phyloP scores from a whole-genome alignment of 768 basidiomycete species.

The Xerocomellus dryophilus region DNA sequence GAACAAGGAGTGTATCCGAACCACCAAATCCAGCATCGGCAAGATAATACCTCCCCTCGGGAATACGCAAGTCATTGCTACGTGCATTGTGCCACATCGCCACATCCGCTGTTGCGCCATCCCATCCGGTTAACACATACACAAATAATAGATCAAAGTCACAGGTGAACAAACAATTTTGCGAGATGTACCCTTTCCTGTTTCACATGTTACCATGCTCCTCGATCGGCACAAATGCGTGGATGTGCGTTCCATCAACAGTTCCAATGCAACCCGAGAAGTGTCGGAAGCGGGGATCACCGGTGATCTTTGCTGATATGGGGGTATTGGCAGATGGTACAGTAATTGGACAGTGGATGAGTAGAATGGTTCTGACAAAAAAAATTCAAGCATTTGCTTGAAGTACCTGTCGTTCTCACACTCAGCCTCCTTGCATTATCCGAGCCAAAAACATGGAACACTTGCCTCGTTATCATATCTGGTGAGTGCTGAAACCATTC shows the following conservation, averaged over 20 bases:
- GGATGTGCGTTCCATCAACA: background rate
- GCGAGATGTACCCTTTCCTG: slow-evolving; percentile 13
- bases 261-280: slow-evolving; percentile 8
- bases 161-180: slow-evolving; percentile 21
- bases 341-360: background rate
- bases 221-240: background rate
- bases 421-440: too few species aligned
- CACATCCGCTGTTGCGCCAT: slow-evolving; percentile 12
- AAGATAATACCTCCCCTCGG: background rate
- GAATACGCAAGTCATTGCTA: slow-evolving; percentile 1
- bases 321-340: background rate
- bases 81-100: slow-evolving; percentile 11
- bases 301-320: background rate
- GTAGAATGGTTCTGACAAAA: slow-evolving; percentile 3
- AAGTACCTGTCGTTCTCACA: slow-evolving; percentile 11
- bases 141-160: slow-evolving; percentile 13
- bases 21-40: slow-evolving; percentile 7
- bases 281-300: background rate
- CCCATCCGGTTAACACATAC: slow-evolving; percentile 17
- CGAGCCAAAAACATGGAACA: too few species aligned
- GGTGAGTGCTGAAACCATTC: too few species aligned
- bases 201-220: slow-evolving; percentile 12
- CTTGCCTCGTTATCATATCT: too few species aligned
- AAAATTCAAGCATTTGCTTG: slow-evolving; percentile 5
- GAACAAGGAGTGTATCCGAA: slow-evolving; percentile 32